A percentile compares a stretch with the other conserved stretches of the same genome.
phyloP scores from a whole-genome alignment of 495 filamentous ascomycete species.

The Penicillium robsamsonii region DNA sequence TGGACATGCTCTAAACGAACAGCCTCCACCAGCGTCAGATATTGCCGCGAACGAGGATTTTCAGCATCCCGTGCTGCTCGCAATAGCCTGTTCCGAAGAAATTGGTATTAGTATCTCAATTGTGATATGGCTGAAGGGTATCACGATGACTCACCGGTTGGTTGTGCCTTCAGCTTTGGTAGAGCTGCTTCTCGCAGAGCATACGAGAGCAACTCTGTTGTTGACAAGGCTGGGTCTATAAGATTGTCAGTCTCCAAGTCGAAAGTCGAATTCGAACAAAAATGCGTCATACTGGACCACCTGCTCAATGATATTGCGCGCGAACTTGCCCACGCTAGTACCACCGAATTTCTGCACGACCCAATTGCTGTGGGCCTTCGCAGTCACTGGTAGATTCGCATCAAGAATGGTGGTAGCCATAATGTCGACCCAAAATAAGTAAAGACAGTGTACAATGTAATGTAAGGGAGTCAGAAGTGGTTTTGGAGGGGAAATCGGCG shows the following conservation, averaged over 20 bases:
- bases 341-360: slow-evolving; percentile 87
- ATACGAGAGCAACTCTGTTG: slow-evolving; percentile 80
- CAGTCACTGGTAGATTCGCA: slow-evolving; percentile 9
- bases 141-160: slow-evolving; percentile 70
- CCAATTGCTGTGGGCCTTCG: slow-evolving; percentile 49
- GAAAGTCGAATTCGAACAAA: not conserved
- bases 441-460: slow-evolving; percentile 2
- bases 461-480: not conserved
- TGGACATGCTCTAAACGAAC: slow-evolving; percentile 71
- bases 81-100: slow-evolving; percentile 52
- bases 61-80: slow-evolving; percentile 65
- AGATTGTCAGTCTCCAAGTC: slow-evolving; percentile 12
- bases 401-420: slow-evolving; percentile 23
- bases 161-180: slow-evolving; percentile 92
- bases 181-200: slow-evolving; percentile 85
- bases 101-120: slow-evolving; percentile 9
- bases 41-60: slow-evolving; percentile 58
- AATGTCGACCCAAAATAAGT: slow-evolving; percentile 12
- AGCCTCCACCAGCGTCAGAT: slow-evolving; percentile 67
- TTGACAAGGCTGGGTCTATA: slow-evolving; percentile 62
- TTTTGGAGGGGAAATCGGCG: slow-evolving; percentile 5
- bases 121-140: not conserved
- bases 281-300: slow-evolving; percentile 61
- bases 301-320: slow-evolving; percentile 67
- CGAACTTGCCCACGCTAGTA: slow-evolving; percentile 70